Percentiles rank a stretch among this genome's conserved stretches.
These are phyloP conservation scores for Vicia sativa DNA, from an alignment of 306 rosid species.

Conservation along the genomic window DNA sequence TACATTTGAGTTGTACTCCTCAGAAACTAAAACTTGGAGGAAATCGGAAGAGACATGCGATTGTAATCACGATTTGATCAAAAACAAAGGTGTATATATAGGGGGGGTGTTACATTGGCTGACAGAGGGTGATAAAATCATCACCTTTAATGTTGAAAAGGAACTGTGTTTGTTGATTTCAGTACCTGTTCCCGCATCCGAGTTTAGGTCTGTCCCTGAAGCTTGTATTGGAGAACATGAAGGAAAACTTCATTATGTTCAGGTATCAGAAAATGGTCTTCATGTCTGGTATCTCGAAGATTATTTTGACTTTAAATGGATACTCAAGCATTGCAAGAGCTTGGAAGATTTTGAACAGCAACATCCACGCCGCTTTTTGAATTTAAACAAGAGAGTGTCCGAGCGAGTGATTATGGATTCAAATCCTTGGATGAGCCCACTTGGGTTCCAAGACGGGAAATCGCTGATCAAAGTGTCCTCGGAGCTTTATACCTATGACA, in stretches of 20 bases:
- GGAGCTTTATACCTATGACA: constrained; percentile 45
- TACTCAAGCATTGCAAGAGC: constrained; percentile 37
- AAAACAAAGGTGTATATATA: constrained; percentile 47
- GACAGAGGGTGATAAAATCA: constrained; percentile 49
- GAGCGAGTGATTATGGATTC: background rate
- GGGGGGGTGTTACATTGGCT: constrained; percentile 60
- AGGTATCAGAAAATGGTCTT: constrained; percentile 60
- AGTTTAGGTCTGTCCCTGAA: constrained; percentile 42
- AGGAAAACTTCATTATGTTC: constrained; percentile 52
- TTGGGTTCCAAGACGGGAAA: constrained; percentile 56
- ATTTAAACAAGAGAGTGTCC: constrained; percentile 42
- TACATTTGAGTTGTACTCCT: constrained; percentile 54
- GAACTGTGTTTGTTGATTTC: constrained; percentile 55
- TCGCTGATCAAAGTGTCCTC: constrained; percentile 50
- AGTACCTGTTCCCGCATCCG: constrained; percentile 45
- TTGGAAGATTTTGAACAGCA: constrained; percentile 53
- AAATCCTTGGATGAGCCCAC: constrained; percentile 57
- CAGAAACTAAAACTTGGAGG: constrained; percentile 51
- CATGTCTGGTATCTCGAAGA: constrained; percentile 66
- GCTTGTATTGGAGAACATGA: constrained; percentile 65
- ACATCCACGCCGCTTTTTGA: constrained; percentile 41
- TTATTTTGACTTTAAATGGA: constrained; percentile 58
- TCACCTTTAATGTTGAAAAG: constrained; percentile 54
- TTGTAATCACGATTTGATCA: constrained; percentile 33
- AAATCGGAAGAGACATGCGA: constrained; percentile 49